These are phyloP conservation scores for Penicillium salamii DNA, from an alignment of 495 filamentous ascomycete genomes.

Conservation along the genomic window DNA sequence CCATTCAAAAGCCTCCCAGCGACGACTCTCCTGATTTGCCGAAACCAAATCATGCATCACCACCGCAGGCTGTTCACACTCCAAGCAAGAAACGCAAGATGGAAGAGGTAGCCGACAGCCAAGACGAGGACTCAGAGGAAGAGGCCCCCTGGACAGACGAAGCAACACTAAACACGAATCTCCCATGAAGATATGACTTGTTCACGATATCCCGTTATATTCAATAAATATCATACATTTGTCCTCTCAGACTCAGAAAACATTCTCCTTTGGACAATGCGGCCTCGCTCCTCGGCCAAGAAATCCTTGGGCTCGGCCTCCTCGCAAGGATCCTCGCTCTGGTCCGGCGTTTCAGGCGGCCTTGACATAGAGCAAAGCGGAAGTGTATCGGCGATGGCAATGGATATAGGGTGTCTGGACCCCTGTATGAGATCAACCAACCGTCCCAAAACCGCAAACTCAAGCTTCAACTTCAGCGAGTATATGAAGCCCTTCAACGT, in stretches of 20 bases:
- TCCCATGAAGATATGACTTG: neutral
- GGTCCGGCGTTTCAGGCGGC: slow-evolving; percentile 9
- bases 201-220: neutral
- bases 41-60: neutral
- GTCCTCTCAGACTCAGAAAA: slow-evolving; percentile 11
- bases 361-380: slow-evolving; percentile 22
- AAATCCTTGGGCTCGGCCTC: slow-evolving; percentile 19
- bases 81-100: slow-evolving; percentile 47
- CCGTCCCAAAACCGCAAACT: slow-evolving; percentile 58
- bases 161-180: slow-evolving; percentile 2
- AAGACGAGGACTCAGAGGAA: slow-evolving; percentile 42
- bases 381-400: slow-evolving; percentile 28
- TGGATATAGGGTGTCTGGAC: slow-evolving; percentile 24
- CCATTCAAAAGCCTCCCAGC: neutral
- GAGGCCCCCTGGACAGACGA: slow-evolving; percentile 7
- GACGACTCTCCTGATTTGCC: neutral
- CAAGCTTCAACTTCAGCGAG: slow-evolving; percentile 64
- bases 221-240: slow-evolving; percentile 2
- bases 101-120: slow-evolving; percentile 48
- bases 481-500: slow-evolving; percentile 57
- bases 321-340: slow-evolving; percentile 2
- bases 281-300: slow-evolving; percentile 4
- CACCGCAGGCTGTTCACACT: slow-evolving; percentile 12
- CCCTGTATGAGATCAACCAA: slow-evolving; percentile 42
- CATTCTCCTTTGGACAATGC: slow-evolving; percentile 12